Conservation (phyloP, 2,329 filamentous ascomycete species). For the Pseudofabraea citricarpa region DNA sequence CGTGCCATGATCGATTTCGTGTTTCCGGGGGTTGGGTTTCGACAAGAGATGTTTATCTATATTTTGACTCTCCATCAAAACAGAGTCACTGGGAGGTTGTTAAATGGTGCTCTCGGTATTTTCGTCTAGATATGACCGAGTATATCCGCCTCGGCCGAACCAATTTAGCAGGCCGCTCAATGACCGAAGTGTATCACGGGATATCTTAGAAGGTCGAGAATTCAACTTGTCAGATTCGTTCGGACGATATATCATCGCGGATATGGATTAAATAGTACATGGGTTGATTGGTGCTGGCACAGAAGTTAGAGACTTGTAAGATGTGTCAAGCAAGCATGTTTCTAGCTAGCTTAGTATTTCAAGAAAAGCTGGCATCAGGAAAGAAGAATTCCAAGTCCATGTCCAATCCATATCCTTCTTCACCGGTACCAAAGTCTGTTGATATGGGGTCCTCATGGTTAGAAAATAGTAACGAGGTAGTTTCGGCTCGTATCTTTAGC, state of each 20-base stretch:
- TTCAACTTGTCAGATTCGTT: not conserved
- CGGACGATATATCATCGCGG: no score
- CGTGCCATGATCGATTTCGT: conserved; percentile 1
- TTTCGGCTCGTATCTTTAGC: conserved; percentile 17
- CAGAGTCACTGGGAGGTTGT: no score
- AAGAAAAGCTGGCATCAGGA: conserved; percentile 14
- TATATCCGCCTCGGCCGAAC: no score
- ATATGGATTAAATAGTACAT: no score
- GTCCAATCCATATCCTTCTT: conserved; percentile 19
- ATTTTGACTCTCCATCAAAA: no score
- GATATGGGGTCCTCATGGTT: conserved; percentile 16
- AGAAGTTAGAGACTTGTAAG: not conserved
- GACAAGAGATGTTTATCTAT: no score
- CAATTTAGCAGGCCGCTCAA: not conserved
- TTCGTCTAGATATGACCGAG: no score
- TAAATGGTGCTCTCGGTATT: no score
- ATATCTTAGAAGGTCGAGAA: not conserved
- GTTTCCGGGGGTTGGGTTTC: no score
- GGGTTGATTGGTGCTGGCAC: not conserved
- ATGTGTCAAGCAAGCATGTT: not conserved
- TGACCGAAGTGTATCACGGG: not conserved
- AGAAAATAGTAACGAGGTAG: not conserved
- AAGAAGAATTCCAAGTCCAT: conserved; percentile 26
- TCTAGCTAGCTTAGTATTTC: not conserved
- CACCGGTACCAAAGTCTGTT: conserved; percentile 11